Evolutionary conservation across 1,284 basidiomycete genomes (phyloP).

Genomic region (Fomitopsis schrenkii): DNA sequence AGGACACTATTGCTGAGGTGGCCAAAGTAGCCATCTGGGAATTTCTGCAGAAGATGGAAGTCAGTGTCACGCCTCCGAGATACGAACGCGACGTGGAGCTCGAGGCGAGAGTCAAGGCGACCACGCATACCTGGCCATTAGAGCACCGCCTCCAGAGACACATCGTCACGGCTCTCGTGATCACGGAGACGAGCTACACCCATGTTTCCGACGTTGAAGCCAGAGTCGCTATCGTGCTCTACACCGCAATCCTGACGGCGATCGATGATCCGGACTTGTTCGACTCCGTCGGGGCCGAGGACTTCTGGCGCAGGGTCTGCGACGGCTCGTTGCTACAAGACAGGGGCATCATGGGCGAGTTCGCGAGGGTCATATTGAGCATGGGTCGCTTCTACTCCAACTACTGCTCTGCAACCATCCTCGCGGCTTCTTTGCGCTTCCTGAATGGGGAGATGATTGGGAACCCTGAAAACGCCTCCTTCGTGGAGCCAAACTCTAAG

Average conservation of each 20-base stretch:
- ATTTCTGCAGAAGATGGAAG: background rate
- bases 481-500: background rate
- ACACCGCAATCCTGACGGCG: slow-evolving; percentile 1
- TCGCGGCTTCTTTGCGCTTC: slow-evolving; percentile 11
- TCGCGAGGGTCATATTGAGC: slow-evolving; percentile 6
- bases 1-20: background rate
- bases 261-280: slow-evolving; percentile 1
- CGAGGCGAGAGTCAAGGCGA: background rate
- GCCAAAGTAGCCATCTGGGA: background rate
- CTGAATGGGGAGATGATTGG: slow-evolving; percentile 14
- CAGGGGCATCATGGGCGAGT: slow-evolving; percentile 5
- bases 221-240: slow-evolving; percentile 2
- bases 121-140: background rate
- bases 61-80: background rate
- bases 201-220: slow-evolving; percentile 3
- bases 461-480: background rate
- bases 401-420: slow-evolving; percentile 10
- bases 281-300: background rate
- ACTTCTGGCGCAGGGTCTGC: slow-evolving; percentile 1
- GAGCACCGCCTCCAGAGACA: background rate
- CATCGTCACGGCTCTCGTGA: background rate
- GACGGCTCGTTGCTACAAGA: background rate
- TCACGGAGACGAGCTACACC: slow-evolving; percentile 1
- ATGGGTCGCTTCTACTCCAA: slow-evolving; percentile 10
- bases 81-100: slow-evolving; percentile 2